Evolutionary conservation across 129 eudicot species (phyloP), one percentile per base, ranked within the genome.

Genomic region (Saussurea involucrata): DNA sequence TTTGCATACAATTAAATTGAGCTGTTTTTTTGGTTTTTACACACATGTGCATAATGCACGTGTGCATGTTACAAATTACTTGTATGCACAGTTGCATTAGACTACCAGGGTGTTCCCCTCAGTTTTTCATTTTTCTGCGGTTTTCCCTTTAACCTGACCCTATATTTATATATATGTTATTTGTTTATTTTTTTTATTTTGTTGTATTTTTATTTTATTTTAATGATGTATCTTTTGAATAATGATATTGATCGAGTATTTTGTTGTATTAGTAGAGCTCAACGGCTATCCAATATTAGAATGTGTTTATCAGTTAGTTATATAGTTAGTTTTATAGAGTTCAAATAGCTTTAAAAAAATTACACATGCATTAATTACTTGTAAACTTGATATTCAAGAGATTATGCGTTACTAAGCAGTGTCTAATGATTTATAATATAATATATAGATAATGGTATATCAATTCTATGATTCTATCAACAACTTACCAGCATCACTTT

Each of bases 401-500:
- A 49, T 49, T 53, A 53, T 53, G 61, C 61, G 5, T 53, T 53
- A 53, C 61, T 53, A 53, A 17, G 61, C 61, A n/a, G 24, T 53
- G n/a, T 53, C 61, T 53, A 53, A 53, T n/a, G 61, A n/a, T 53
- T 53, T 17, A 53, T 17, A 53, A 53, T 53, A 53, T 53, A 53
- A 53, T 53, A 53, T 53, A 53, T 53, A n/a, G 21, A 66, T 60
- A 17, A 18, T 9, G 10, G 32, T 9, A 76, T 25, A 67, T 36
- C 15, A 25, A 6, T 64, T 74, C n/a, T 53, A 53, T 15, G 71
- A 75, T 72, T 40, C 42, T 63, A 58, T 46, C 31, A 70, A 70
- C 42, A 65, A 66, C 90, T 81, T 86, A 86, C 99, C 97, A 66
- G 81, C 77, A 72, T 82, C 90, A 77, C 81, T 76, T 71, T 82